These are phyloP conservation scores for Styphnolobium japonicum DNA, from an alignment of 306 rosid species.

Conservation along the genomic window DNA sequence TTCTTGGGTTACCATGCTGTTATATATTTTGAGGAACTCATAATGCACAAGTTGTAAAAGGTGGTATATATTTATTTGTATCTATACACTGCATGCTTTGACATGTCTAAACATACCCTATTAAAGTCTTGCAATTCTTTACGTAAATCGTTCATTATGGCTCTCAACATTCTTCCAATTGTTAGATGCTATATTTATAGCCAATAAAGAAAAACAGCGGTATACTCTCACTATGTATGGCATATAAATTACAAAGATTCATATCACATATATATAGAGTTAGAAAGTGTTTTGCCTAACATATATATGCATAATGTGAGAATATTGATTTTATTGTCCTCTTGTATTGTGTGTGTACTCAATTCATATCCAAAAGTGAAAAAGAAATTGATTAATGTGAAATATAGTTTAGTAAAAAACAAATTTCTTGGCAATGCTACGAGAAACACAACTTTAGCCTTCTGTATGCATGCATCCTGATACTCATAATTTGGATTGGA, in stretches of 20 bases:
- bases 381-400: background rate
- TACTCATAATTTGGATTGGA: background rate
- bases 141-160: slow-evolving; percentile 11
- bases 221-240: background rate
- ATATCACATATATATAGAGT: background rate
- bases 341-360: too few species aligned
- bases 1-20: slow-evolving; percentile 10
- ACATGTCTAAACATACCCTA: slow-evolving; percentile 28
- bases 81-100: slow-evolving; percentile 25
- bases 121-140: slow-evolving; percentile 14
- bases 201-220: background rate
- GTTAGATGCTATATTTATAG: background rate
- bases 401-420: background rate
- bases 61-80: background rate
- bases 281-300: background rate
- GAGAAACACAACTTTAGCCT: too few species aligned
- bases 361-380: background rate
- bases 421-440: background rate
- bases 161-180: slow-evolving; percentile 20
- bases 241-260: background rate
- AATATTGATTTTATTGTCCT: background rate
- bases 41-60: slow-evolving; percentile 16
- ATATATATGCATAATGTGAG: background rate
- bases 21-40: background rate
- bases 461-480: too few species aligned